These are phyloP conservation scores for Beauveria asiatica DNA, from an alignment of 2,329 filamentous ascomycete genomes.

Conservation along the genomic window DNA sequence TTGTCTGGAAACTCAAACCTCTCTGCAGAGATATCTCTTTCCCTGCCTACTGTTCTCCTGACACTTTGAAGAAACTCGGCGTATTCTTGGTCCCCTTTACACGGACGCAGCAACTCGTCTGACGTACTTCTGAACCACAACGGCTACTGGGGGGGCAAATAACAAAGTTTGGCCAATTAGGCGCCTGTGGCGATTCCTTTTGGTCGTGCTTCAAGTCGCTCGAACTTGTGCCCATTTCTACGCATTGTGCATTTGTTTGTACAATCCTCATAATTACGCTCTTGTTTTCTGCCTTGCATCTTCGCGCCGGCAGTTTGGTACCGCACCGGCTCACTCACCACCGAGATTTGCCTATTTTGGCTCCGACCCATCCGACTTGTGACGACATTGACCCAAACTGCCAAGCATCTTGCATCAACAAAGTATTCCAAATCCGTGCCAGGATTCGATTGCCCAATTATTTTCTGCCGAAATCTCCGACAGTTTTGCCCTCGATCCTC, in stretches of 20 bases:
- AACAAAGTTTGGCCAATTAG: neutral
- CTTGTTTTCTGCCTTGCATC: too few relatives aligned
- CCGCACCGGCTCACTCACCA: neutral
- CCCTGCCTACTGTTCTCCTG: too few relatives aligned
- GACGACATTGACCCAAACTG: conserved; percentile 2
- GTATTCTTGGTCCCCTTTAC: too few relatives aligned
- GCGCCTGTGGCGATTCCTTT: neutral
- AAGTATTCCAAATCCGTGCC: neutral
- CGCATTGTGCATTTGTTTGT: neutral
- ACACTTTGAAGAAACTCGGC: too few relatives aligned
- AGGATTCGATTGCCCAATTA: too few relatives aligned
- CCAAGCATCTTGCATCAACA: neutral
- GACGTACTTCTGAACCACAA: neutral
- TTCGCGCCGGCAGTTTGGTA: neutral
- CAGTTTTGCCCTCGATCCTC: neutral
- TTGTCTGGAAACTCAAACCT: too few relatives aligned
- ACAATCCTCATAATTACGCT: neutral
- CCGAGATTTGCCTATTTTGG: conserved; percentile 1
- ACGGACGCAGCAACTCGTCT: neutral
- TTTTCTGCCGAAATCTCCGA: too few relatives aligned
- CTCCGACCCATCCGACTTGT: conserved; percentile 6
- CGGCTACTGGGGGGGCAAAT: neutral
- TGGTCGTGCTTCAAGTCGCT: too few relatives aligned
- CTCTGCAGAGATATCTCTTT: too few relatives aligned
- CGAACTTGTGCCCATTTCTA: too few relatives aligned